Conservation (phyloP, 495 filamentous ascomycete species). For the Cryomyces minteri region DNA sequence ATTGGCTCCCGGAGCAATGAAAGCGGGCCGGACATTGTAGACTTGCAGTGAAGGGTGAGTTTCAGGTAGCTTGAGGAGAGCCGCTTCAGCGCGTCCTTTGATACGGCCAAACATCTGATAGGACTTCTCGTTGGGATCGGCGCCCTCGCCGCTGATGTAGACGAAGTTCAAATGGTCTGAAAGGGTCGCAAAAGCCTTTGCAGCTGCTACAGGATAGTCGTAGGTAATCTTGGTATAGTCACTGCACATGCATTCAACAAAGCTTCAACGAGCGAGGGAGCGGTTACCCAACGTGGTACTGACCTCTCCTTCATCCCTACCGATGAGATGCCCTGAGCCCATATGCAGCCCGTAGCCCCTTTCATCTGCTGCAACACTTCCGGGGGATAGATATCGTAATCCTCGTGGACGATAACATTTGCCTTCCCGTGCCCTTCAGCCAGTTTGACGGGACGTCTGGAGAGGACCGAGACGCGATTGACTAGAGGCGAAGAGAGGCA, state of each 20-base stretch:
- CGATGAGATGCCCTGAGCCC: slow-evolving; percentile 48
- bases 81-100: slow-evolving; percentile 43
- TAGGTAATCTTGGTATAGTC: slow-evolving; percentile 51
- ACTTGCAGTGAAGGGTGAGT: slow-evolving; percentile 28
- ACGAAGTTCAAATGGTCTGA: slow-evolving; percentile 44
- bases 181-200: slow-evolving; percentile 37
- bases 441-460: slow-evolving; percentile 43
- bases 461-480: slow-evolving; percentile 46
- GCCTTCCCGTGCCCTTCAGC: slow-evolving; percentile 39
- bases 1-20: slow-evolving; percentile 2
- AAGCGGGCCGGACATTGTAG: slow-evolving; percentile 31
- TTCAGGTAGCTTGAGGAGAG: slow-evolving; percentile 28
- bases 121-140: slow-evolving; percentile 29
- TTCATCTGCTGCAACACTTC: slow-evolving; percentile 38
- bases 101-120: slow-evolving; percentile 36
- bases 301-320: slow-evolving; percentile 30
- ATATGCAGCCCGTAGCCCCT: slow-evolving; percentile 47
- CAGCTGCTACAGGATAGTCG: slow-evolving; percentile 41
- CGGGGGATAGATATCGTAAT: slow-evolving; percentile 37
- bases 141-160: slow-evolving; percentile 45
- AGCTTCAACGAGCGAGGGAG: background rate
- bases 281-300: background rate
- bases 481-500: slow-evolving; percentile 39
- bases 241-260: slow-evolving; percentile 17
- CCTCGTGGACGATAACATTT: slow-evolving; percentile 46